Base-by-base conservation (phyloP, 164 flowering plant species). In the Vitis labrusca region DNA sequence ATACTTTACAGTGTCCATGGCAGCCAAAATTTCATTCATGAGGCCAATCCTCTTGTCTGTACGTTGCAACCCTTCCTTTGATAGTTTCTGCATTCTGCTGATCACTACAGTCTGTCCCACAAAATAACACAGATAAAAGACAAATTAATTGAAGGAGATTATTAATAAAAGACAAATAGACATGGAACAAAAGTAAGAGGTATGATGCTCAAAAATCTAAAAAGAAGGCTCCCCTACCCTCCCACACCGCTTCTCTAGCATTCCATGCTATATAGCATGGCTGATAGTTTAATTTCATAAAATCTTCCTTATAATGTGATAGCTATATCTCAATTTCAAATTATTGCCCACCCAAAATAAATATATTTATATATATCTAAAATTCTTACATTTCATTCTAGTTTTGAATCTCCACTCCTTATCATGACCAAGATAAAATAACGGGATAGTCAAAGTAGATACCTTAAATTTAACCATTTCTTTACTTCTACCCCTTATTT, bases 1-100 rank as follows among this genome's bases (percentile, higher is more conserved):
- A 64, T 92, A 96, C 99, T 96, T 96, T 66, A 96, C 97, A 70
- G 94, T 88, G 71, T 96, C 99, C 99, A 96, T 93, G 54, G 99
- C 97, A 77, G 99, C 95, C 79, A 96, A 85, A 69, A 96, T 82
- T 80, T 96, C 99, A 84, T 93, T 96, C 97, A 93, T 92, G 69
- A 96, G 92, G 54, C 98, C 97, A 66, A 96, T 92, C 82, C 99
- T 82, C 86, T 86, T 93, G 87, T 96, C 99, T 50, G 97, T 96
- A 19, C 95, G 94, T 65, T 86, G 98, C 79, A 96, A 81, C 17
- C 98, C 99, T 77, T 96, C 98, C 87, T 87, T 96, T n/a, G 97
- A 79, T 61, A 84, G 75, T 64, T 83, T 91, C 71, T 83, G 95
- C 97, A 90, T 88, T 76, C 76, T 89, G 84, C 92, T 93, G 71